Conservation (phyloP, 768 basidiomycete species). For the Boletus bicolor region DNA sequence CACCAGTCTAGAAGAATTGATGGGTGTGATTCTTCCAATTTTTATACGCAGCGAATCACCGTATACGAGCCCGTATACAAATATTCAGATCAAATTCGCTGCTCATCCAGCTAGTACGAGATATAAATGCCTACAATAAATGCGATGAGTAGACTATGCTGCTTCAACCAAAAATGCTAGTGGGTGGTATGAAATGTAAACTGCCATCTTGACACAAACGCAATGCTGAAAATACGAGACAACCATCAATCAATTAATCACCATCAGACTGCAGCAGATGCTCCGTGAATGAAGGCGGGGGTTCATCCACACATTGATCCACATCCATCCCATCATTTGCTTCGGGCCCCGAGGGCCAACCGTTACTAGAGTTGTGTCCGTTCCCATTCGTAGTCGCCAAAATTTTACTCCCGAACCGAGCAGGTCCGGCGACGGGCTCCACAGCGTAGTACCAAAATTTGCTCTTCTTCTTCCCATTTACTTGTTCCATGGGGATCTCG, state of each 20-base stretch:
- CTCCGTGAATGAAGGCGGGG: slow-evolving; percentile 17
- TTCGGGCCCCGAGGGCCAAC: slow-evolving; percentile 6
- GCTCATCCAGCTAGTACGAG: slow-evolving; percentile 12
- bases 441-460: slow-evolving; percentile 90
- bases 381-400: slow-evolving; percentile 23
- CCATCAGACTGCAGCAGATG: slow-evolving; percentile 9
- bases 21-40: too few relatives aligned
- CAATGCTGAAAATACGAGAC: slow-evolving; percentile 8
- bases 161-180: slow-evolving; percentile 26
- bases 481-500: slow-evolving; percentile 71
- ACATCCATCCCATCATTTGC: slow-evolving; percentile 20
- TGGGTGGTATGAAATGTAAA: slow-evolving; percentile 29
- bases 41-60: too few relatives aligned
- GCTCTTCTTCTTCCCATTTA: slow-evolving; percentile 79
- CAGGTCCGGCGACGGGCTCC: slow-evolving; percentile 52
- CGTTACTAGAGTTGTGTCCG: slow-evolving; percentile 9
- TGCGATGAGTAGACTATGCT: slow-evolving; percentile 30
- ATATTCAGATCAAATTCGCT: background rate
- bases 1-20: too few relatives aligned
- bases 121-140: slow-evolving; percentile 22
- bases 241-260: slow-evolving; percentile 10
- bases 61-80: background rate
- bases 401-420: slow-evolving; percentile 13
- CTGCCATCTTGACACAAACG: slow-evolving; percentile 11
- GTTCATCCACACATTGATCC: slow-evolving; percentile 18